Conservation (phyloP, 768 basidiomycete species). For the Multifurca ochricompacta region DNA sequence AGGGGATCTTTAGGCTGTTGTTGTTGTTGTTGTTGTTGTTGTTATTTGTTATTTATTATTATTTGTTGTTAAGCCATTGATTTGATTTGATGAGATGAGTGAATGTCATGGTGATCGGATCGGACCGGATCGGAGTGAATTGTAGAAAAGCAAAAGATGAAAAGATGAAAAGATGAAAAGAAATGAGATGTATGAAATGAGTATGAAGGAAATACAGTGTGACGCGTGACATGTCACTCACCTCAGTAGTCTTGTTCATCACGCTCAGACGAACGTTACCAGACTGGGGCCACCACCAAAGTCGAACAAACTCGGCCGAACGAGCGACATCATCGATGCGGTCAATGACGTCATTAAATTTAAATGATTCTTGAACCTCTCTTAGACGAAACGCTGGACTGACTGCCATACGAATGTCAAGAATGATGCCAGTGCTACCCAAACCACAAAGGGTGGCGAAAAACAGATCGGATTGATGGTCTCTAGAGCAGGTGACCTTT, state of each 20-base stretch:
- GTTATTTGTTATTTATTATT: too few relatives aligned
- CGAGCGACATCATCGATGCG: conserved; percentile 47
- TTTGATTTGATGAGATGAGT: too few relatives aligned
- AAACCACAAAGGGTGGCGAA: conserved; percentile 85
- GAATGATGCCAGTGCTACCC: conserved; percentile 83
- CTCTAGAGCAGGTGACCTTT: conserved; percentile 56
- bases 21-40: too few relatives aligned
- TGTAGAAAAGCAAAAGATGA: too few relatives aligned
- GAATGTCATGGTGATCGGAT: conserved; percentile 6
- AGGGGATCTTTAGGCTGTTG: conserved; percentile 43
- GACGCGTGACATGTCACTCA: too few relatives aligned
- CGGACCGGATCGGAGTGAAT: conserved; percentile 9
- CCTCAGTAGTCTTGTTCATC: conserved; percentile 71
- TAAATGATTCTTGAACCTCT: conserved; percentile 55
- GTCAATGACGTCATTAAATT: conserved; percentile 55
- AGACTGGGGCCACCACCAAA: conserved; percentile 92
- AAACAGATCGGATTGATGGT: conserved; percentile 68
- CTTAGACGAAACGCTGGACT: conserved; percentile 76
- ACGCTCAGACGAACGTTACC: conserved; percentile 64
- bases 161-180: too few relatives aligned
- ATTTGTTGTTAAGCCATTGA: too few relatives aligned
- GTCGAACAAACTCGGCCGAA: conserved; percentile 80
- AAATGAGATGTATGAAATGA: too few relatives aligned
- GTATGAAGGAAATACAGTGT: too few relatives aligned
- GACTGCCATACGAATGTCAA: conserved; percentile 68